phyloP scores from a whole-genome alignment of 2,329 filamentous ascomycete species.

The Scytalidium sp. region DNA sequence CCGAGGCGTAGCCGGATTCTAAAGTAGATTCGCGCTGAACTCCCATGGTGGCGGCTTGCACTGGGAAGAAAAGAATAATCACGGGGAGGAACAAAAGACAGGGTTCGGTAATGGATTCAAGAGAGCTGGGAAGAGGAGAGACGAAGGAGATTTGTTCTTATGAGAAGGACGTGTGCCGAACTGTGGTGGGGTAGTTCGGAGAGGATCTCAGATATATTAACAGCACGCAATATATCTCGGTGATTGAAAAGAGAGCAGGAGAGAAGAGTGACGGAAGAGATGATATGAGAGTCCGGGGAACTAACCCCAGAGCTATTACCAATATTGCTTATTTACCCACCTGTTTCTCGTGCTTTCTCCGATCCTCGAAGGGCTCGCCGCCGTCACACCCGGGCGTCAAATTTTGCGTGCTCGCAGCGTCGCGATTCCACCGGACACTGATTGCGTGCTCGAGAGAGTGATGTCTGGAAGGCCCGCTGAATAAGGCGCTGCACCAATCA shows the following conservation, averaged over 20 bases:
- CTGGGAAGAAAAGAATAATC: not conserved
- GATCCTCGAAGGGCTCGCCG: not conserved
- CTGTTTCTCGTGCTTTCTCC: not conserved
- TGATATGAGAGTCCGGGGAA: not conserved
- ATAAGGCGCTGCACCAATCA: not conserved
- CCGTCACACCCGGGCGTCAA: not conserved
- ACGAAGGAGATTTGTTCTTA: not conserved
- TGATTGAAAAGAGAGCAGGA: not conserved
- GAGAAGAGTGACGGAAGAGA: not conserved
- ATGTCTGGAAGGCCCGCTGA: not conserved
- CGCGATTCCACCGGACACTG: not conserved
- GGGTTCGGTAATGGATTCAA: not conserved
- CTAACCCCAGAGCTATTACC: not conserved
- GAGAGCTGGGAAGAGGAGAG: not conserved
- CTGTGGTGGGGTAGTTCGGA: not conserved
- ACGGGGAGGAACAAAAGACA: not conserved
- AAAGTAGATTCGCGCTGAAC: slow-evolving; percentile 25
- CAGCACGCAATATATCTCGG: not conserved
- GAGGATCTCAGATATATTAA: no score
- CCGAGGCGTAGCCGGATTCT: slow-evolving; percentile 82
- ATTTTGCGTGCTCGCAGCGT: not conserved
- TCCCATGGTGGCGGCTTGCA: slow-evolving; percentile 17
- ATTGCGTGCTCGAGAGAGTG: not conserved
- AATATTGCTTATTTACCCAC: not conserved
- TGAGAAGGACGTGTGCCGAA: not conserved